Base-by-base conservation (phyloP, 331 rosid species). In the Malus hybrid region DNA sequence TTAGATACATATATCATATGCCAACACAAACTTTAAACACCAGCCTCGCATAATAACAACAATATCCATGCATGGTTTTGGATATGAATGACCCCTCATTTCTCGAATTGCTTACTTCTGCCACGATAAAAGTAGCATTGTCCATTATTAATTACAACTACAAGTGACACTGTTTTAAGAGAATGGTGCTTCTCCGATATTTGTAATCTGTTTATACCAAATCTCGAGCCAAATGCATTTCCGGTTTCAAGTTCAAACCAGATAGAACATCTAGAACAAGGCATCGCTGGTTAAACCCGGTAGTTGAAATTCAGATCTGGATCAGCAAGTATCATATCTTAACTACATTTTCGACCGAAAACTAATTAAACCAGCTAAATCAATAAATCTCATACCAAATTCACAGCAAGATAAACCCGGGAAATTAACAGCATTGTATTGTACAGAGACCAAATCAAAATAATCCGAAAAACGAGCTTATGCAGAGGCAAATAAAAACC, bases 291-390 rank as follows among this genome's bases (percentile, higher is more conserved):
- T 64, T n/a, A 77, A 64, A 16, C 63, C 32, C 39, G 16, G 12
- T 42, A 60, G 69, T 59, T 50, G 56, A 39, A 27, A 56, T 78
- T 64, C 86, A 87, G 93, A 90, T 90, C 96, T 84, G 86, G 73
- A 83, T 46, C 63, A 63, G 52, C 83, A 84, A 34, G 12, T 11
- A 27, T 50, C 32, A 18, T 34, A 57, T 70, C 18, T 34, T 12
- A 68, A 55, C 66, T 81, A 15, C 31, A 65, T 13, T 44, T 18
- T 29, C 5, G 12, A 16, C 68, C 33, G 42, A 6, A 63, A 16
- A 64, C 42, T 31, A 31, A 31, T 31, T 18, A 64, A 64, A 28
- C 20, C 12, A 64, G 42, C 44, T 31, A 29, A 63, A 63, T 12
- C 22, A 56, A 18, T n/a, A 4, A 50, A 12, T 36, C 24, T 18